Conservation (phyloP, 495 filamentous ascomycete species). For the Neurospora sp. region DNA sequence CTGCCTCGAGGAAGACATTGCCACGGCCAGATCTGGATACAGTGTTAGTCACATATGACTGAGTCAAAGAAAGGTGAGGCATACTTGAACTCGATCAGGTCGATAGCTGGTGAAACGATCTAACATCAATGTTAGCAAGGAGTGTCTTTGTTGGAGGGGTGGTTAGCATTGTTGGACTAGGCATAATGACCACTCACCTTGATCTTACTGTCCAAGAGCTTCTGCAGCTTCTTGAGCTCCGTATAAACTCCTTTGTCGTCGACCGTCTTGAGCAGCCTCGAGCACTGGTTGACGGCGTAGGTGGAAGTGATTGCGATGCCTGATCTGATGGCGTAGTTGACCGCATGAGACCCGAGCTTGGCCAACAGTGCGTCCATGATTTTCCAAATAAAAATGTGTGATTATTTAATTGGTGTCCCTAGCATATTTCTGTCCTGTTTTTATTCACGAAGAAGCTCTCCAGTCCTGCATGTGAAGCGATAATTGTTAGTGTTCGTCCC, state of each 20-base stretch:
- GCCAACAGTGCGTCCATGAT: conserved; percentile 72
- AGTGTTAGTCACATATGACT: background rate
- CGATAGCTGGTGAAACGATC: conserved; percentile 87
- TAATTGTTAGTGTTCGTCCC: background rate
- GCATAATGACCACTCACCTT: conserved; percentile 40
- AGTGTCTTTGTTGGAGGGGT: background rate
- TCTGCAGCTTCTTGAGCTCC: conserved; percentile 62
- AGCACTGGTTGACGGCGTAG: conserved; percentile 76
- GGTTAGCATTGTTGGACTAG: background rate
- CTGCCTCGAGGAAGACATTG: conserved; percentile 89
- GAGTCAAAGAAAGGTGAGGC: conserved; percentile 1
- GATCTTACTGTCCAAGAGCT: conserved; percentile 73
- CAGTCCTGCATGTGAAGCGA: too few relatives aligned
- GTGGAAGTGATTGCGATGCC: conserved; percentile 79
- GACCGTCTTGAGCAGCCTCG: conserved; percentile 61
- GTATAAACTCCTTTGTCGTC: conserved; percentile 54
- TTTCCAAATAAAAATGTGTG: conserved; percentile 3
- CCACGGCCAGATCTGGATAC: conserved; percentile 66
- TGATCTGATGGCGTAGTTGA: conserved; percentile 88
- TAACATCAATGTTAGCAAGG: conserved; percentile 15
- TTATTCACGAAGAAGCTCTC: background rate
- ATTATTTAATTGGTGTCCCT: background rate
- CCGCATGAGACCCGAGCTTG: conserved; percentile 60
- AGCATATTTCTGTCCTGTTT: background rate
- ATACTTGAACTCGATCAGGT: conserved; percentile 87